Evolutionary conservation across 2,329 filamentous ascomycete species (phyloP), one percentile per base, ranked within the genome.

Genomic region (Aspergillus neotritici): DNA sequence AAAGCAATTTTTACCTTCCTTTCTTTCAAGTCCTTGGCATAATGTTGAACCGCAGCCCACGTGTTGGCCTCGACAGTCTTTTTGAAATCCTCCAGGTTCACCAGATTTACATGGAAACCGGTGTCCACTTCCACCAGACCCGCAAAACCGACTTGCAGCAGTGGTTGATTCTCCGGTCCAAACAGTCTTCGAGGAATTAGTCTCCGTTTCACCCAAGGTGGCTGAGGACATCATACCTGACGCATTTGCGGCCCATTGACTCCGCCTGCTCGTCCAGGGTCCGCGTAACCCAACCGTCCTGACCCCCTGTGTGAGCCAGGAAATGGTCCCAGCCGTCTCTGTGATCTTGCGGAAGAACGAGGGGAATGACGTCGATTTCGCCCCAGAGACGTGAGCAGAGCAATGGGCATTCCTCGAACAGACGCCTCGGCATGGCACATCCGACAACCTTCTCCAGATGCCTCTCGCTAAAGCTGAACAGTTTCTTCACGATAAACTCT

Each of bases 221-320:
- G 14, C n/a, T 31, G 14, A 40, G 16, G 41, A 12, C 37, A 34
- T 46, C 41, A 13, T 66, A 85, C 82, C 82, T 78, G 49, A 89
- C 76, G 61, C 84, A 87, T 69, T 89, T 90, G 48, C 87, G 76
- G 2, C 83, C 83, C 78, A 90, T 85, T 1, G 83, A 86, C 60
- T 91, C 87, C 1, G 87, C 86, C 62, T 89, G 82, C 61, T 93
- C 87, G 55, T 90, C 87, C 4, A 89, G 75, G n/a, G 74, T 69
- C 58, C 80, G 79, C 29, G 68, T 63, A 35, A 75, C 69, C 73
- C 76, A 78, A 49, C 46, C 37, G 11, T 44, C 47, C 37, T 17
- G 48, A 38, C 55, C 66, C 53, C 61, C 35, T 68, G 49, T 40
- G 8, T 48, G 46, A 34, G 49, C 47, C 8, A 43, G 64, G 57